phyloP scores from a whole-genome alignment of 495 filamentous ascomycete species.

The Neurospora sp. region DNA sequence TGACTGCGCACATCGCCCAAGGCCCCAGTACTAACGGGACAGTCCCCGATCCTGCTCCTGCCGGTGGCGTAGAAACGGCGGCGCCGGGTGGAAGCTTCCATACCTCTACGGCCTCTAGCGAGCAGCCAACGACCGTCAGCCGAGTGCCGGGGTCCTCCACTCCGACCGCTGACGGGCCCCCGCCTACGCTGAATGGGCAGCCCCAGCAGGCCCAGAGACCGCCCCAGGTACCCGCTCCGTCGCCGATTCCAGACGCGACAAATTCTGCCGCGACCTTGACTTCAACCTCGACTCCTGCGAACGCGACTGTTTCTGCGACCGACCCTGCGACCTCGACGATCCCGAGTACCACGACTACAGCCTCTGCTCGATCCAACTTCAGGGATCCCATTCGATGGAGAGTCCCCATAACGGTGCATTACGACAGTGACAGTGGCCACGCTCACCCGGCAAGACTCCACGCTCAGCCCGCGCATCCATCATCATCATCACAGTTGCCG shows the following conservation, averaged over 20 bases:
- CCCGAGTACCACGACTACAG: not conserved
- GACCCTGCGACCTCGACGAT: not conserved
- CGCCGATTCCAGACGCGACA: not conserved
- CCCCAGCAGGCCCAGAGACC: not conserved
- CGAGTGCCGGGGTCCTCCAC: not conserved
- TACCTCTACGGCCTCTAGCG: not conserved
- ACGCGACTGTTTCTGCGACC: not conserved
- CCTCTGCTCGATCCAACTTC: not conserved
- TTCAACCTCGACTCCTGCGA: not conserved
- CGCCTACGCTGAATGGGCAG: not conserved
- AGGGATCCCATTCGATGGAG: slow-evolving; percentile 8
- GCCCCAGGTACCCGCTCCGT: not conserved
- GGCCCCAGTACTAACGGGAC: not conserved
- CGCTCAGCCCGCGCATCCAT: not conserved
- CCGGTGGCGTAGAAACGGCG: not conserved
- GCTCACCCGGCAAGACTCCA: slow-evolving; percentile 9
- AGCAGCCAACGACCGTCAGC: not conserved
- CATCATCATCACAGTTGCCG: not conserved
- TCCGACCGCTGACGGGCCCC: not conserved
- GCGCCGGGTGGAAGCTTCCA: not conserved
- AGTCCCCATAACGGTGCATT: slow-evolving; percentile 13
- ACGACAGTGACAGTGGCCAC: slow-evolving; percentile 9
- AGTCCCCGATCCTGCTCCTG: not conserved
- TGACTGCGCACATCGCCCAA: not conserved
- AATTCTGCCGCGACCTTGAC: not conserved